Base-by-base conservation (phyloP, 2,329 filamentous ascomycete species). In the Beauveria scarabaeidicola region DNA sequence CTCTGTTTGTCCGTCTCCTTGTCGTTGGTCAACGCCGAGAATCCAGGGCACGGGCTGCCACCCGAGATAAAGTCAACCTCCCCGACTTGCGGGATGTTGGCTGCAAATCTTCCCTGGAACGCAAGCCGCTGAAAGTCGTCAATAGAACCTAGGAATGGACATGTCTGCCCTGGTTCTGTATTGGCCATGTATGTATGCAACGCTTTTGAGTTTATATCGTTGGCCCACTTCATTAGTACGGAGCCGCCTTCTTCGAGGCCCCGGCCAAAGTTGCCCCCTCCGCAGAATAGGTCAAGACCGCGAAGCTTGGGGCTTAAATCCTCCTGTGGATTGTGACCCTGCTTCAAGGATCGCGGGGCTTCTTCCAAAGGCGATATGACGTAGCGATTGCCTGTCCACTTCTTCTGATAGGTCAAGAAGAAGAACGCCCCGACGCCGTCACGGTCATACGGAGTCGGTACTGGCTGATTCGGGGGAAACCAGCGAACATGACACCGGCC, bases 41-140 rank as follows among this genome's bases (percentile, higher is more conserved):
- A 94, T 0, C 88, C 90, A 17, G 87, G 88, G 64, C 90, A 95
- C 0, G 90, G 90, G 55, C 84, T 89, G 0, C 90, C 90, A 1
- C 82, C 90, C 1, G 81, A 82, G 9, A 93, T 82, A 32, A 90
- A 80, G 11, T 89, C 81, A 0, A 93, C 81, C 1, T 85, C 76
- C 0, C 86, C 88, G 1, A 87, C 76, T 0, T 64, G 66, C 0
- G 87, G 85, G 5, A 89, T 76, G 0, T 75, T 70, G 1, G 66
- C 61, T 0, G 73, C 68, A n/a, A 74, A 74, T 4, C 74, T 68
- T 0, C 83, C 86, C 3, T 72, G 59, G 1, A 91, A 74, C 0
- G 82, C 83, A 19, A 76, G 70, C 1, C 70, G 68, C 0, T 92
- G 76, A 15, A 88, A 77, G 59, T 88, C 83, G 64, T 93, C 87